These are phyloP conservation scores for Azolla pinnata DNA, from an alignment of 75 land plant species.

Conservation along the genomic window DNA sequence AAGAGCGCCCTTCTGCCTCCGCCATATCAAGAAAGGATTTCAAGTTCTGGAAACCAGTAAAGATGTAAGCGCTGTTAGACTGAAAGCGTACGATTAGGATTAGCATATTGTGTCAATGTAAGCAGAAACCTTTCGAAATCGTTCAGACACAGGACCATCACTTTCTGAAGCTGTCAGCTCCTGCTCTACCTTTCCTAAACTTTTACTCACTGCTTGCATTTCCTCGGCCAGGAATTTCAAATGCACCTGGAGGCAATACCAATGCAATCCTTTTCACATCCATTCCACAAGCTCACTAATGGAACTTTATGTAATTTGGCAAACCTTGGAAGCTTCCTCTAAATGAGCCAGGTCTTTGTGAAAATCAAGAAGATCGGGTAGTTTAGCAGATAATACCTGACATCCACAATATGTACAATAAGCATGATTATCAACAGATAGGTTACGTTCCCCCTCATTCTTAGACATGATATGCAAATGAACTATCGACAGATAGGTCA, in stretches of 20 bases:
- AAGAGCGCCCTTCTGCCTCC: slow-evolving; percentile 61
- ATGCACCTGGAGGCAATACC: slow-evolving; percentile 51
- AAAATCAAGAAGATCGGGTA: slow-evolving; percentile 84
- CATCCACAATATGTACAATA: no score
- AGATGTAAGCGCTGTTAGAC: no score
- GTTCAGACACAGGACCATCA: slow-evolving; percentile 76
- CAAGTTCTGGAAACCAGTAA: slow-evolving; percentile 28
- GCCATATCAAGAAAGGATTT: slow-evolving; percentile 33
- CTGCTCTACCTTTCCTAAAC: slow-evolving; percentile 97
- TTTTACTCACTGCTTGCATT: slow-evolving; percentile 98
- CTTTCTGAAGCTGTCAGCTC: slow-evolving; percentile 78
- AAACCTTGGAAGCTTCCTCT: slow-evolving; percentile 84
- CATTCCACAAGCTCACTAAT: not conserved
- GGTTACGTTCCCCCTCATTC: no score
- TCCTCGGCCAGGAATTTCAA: slow-evolving; percentile 90
- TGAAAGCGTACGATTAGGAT: no score
- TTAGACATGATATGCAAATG: no score
- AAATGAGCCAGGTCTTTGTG: slow-evolving; percentile 61
- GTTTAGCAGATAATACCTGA: slow-evolving; percentile 80
- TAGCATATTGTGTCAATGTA: no score
- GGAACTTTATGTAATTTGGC: not conserved
- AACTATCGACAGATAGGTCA: no score
- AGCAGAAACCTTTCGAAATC: slow-evolving; percentile 86
- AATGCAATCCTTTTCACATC: not conserved
- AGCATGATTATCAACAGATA: no score